Base-by-base conservation (phyloP, 768 basidiomycete species). In the Amanita phalloides region DNA sequence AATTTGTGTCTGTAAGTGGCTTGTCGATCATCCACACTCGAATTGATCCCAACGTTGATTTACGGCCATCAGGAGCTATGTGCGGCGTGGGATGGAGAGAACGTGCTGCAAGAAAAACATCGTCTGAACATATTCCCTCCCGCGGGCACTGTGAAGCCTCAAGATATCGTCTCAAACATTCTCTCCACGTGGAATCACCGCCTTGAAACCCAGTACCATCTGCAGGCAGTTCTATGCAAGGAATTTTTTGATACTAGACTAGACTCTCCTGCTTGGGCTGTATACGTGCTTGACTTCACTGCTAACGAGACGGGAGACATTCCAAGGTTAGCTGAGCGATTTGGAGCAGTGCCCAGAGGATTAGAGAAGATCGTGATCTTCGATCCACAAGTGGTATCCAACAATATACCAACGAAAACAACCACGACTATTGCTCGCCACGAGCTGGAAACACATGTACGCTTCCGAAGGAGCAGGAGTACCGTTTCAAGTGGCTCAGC, bases 221-320 rank as follows among this genome's bases (percentile, higher is more conserved):
- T 56, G 11, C 52, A 58, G 42, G 57, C 55, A 5, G 51, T 56
- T 30, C 30, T 58, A 20, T 58, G 57, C 25, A 42, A 44, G 38
- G 57, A 58, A 49, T 63, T 62, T 41, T 45, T 56, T 8, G 45
- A 56, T 14, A 55, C 53, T 4, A 57, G 53, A 51, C 58, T 57
- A 5, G 28, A 59, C 13, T 64, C 64, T 13, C 57, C 62, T 7
- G 51, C 55, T 6, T 62, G 60, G 41, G 55, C 62, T 6, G 55
- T 65, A 23, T 65, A 65, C 45, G 21, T 65, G 9, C 48, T 63
- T 6, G 64, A 65, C 43, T 51, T 47, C n/a, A 41, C 50, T 5
- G 38, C 49, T 23, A 13, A 46, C 26, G 53, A 45, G 14, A 20
- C 37, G 6, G 49, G 53, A 30, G 39, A 41, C 20, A 36, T 54